These are phyloP conservation scores for Conoideocrella luteorostrata DNA, from an alignment of 2,329 filamentous ascomycete species.

Conservation along the genomic window DNA sequence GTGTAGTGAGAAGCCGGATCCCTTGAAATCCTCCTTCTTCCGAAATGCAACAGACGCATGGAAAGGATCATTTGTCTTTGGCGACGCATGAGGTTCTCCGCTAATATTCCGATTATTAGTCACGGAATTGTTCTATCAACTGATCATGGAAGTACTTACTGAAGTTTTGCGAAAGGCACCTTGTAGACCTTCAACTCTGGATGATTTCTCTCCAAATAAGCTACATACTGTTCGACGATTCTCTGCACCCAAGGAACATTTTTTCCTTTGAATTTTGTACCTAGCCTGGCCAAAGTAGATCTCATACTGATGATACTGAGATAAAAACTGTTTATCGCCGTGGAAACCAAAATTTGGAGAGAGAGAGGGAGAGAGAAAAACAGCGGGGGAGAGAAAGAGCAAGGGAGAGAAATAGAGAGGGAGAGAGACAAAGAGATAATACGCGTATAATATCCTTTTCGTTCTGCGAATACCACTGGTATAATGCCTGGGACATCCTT, in stretches of 20 bases:
- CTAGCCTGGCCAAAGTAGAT: neutral
- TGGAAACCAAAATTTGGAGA: too few relatives aligned
- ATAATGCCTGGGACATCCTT: too few relatives aligned
- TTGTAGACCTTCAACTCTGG: neutral
- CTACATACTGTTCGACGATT: neutral
- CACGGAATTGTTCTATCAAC: neutral
- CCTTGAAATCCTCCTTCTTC: neutral
- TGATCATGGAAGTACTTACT: neutral
- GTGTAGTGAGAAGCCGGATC: neutral
- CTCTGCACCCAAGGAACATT: neutral
- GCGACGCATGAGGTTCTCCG: neutral
- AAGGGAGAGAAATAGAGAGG: too few relatives aligned
- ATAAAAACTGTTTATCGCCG: too few relatives aligned
- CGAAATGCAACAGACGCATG: neutral
- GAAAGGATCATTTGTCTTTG: neutral
- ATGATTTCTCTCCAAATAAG: neutral
- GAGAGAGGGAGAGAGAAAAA: too few relatives aligned
- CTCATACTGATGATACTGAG: too few relatives aligned
- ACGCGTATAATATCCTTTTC: too few relatives aligned
- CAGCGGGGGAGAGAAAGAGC: too few relatives aligned
- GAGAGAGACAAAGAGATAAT: too few relatives aligned
- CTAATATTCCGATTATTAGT: neutral
- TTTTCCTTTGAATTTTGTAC: neutral
- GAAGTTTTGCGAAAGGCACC: neutral
- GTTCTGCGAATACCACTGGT: too few relatives aligned